Evolutionary conservation across 2,329 filamentous ascomycete genomes (phyloP), one percentile per base, ranked within the genome.

Genomic region (Karstenula rhodostoma): DNA sequence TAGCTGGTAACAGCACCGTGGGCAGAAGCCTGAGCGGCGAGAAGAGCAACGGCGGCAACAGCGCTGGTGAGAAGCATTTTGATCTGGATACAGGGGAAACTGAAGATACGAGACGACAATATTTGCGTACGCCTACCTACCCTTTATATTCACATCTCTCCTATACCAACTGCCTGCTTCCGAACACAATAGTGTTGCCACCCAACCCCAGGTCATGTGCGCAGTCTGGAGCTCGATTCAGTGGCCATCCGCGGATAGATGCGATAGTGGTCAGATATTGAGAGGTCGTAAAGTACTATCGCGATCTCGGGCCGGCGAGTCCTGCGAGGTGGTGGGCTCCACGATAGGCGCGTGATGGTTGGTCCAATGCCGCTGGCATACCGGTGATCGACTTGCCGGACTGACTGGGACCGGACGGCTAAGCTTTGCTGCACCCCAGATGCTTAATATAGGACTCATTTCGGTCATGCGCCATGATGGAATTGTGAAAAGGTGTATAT

Each of bases 51-150:
- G 17, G 75, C 69, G 42, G 76, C 68, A 59, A 80, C 63, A 55
- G 77, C 44, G 53, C 69, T 75, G 37, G 74, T 70, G 63, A 78
- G 71, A 58, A 79, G 66, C 78, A 80, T 81, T 17, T 57, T 75
- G 67, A 59, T 42, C 44, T 29, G 51, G 61, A 40, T 57, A 60
- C 50, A 50, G 47, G 37, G 42, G 2, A 35, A 15, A 53, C 47
- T 47, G n/a, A n/a, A 15, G 42, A 55, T 55, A 35, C 40, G 40
- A 46, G 42, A 47, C 29, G 15, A 19, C 40, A 46, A 50, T 46
- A 19, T 44, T 49, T 27, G 40, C 50, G 49, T 49, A 35, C 44
- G 13, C 29, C 22, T 12, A 5, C 22, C 37, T 52, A 58, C 56
- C 56, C 67, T 60, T 66, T 72, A 69, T 69, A 70, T 58, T 35